Evolutionary conservation across 768 basidiomycete species (phyloP).

Genomic region (Tylopilus sp.): DNA sequence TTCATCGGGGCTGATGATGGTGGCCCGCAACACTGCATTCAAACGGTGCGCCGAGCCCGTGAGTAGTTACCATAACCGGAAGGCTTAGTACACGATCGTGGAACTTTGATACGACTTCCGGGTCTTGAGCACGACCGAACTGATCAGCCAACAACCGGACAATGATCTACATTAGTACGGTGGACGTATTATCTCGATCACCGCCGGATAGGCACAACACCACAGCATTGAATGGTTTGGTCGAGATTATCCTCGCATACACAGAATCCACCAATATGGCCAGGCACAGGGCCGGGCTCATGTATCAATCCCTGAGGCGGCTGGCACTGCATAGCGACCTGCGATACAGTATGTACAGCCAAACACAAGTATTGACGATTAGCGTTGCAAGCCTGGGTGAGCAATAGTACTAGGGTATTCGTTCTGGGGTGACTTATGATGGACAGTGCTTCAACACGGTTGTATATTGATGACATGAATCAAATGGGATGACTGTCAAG

Average conservation of each 20-base stretch:
- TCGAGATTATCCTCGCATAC: neutral
- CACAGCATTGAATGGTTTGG: neutral
- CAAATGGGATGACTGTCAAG: neutral
- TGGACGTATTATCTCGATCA: neutral
- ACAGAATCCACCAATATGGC: too few relatives aligned
- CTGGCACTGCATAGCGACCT: neutral
- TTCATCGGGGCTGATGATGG: neutral
- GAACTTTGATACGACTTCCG: neutral
- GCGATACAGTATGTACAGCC: neutral
- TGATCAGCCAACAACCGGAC: neutral
- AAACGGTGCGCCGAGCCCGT: neutral
- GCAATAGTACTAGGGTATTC: neutral
- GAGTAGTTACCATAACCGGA: neutral
- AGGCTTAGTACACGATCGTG: neutral
- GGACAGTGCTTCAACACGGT: too few relatives aligned
- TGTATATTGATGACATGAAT: neutral
- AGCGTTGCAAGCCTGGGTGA: too few relatives aligned
- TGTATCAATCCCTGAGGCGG: neutral
- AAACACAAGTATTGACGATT: too few relatives aligned
- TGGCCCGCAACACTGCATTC: neutral
- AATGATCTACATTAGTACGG: neutral
- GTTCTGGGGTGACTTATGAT: neutral
- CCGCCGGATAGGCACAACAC: neutral
- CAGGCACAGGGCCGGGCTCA: too few relatives aligned
- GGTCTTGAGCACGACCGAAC: neutral